Conservation (phyloP, 2,329 filamentous ascomycete genomes). For the Talaromyces atroroseus region DNA sequence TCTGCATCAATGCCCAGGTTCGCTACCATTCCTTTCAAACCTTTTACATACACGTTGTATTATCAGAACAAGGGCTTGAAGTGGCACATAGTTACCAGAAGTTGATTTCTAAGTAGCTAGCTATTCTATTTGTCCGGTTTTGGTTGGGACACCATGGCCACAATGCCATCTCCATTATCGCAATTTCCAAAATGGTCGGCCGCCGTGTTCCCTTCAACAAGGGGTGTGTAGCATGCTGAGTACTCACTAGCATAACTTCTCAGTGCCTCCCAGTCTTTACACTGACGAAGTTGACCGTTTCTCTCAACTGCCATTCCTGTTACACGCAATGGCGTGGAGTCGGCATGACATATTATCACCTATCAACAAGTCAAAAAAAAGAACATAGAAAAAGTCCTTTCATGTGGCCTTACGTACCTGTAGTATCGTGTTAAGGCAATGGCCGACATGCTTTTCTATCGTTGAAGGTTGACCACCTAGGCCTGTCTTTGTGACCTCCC, state of each 20-base stretch:
- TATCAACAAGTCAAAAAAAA: not conserved
- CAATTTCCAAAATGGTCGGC: no score
- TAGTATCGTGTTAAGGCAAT: slow-evolving; percentile 1
- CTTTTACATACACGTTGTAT: no score
- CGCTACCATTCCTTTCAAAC: no score
- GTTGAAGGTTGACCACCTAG: not conserved
- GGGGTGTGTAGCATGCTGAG: not conserved
- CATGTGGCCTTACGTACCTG: slow-evolving; percentile 2
- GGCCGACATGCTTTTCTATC: not conserved
- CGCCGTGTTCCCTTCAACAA: no score
- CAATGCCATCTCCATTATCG: no score
- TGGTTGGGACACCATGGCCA: no score
- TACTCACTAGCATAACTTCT: not conserved
- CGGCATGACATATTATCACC: not conserved
- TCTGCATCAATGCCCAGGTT: no score
- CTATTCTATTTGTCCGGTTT: no score
- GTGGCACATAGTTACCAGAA: no score
- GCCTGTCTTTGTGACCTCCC: not conserved
- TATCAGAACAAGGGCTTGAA: no score
- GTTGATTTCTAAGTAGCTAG: no score
- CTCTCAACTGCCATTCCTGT: not conserved
- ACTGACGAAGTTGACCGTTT: not conserved
- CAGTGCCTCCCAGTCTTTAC: not conserved
- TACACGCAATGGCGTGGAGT: not conserved
- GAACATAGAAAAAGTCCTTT: no score